phyloP scores from a whole-genome alignment of 192 early-diverging fungal genomes.

The Coemansia sp. region DNA sequence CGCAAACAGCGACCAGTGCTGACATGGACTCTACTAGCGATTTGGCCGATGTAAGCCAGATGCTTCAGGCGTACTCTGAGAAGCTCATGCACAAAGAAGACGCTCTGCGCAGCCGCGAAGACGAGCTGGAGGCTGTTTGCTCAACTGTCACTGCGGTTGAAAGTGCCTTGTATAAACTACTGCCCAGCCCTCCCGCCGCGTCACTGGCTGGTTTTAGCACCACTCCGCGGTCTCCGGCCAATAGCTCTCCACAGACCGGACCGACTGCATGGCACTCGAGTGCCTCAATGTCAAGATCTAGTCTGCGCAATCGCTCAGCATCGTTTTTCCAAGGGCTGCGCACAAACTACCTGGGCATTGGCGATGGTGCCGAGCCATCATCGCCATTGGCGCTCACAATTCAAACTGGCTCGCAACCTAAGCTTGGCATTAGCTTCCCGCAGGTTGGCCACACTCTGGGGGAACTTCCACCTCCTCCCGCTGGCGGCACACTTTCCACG shows the following conservation, averaged over 20 bases:
- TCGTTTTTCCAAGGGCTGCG: slow-evolving; percentile 49
- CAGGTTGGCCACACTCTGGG: neutral
- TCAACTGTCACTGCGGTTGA: slow-evolving; percentile 17
- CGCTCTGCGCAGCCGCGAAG: slow-evolving; percentile 45
- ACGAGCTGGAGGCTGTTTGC: slow-evolving; percentile 42
- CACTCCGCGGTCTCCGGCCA: slow-evolving; percentile 3
- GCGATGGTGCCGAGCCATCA: slow-evolving; percentile 16
- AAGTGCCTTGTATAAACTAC: slow-evolving; percentile 9
- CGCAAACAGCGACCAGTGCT: slow-evolving; percentile 34
- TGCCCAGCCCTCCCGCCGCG: slow-evolving; percentile 7
- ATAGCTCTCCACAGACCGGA: slow-evolving; percentile 7
- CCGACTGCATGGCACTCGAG: neutral
- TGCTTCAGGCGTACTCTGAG: slow-evolving; percentile 45
- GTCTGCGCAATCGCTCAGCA: slow-evolving; percentile 39
- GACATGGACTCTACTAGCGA: neutral
- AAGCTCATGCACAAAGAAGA: slow-evolving; percentile 53
- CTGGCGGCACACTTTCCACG: neutral
- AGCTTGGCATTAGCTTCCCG: neutral
- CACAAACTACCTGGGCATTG: slow-evolving; percentile 23
- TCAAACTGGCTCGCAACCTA: slow-evolving; percentile 1
- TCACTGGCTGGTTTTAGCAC: slow-evolving; percentile 1
- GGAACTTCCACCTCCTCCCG: neutral
- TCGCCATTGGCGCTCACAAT: slow-evolving; percentile 4
- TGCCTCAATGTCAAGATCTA: slow-evolving; percentile 11
- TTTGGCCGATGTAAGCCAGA: slow-evolving; percentile 17